phyloP scores from a whole-genome alignment of 306 rosid species.

The Parietaria judaica region DNA sequence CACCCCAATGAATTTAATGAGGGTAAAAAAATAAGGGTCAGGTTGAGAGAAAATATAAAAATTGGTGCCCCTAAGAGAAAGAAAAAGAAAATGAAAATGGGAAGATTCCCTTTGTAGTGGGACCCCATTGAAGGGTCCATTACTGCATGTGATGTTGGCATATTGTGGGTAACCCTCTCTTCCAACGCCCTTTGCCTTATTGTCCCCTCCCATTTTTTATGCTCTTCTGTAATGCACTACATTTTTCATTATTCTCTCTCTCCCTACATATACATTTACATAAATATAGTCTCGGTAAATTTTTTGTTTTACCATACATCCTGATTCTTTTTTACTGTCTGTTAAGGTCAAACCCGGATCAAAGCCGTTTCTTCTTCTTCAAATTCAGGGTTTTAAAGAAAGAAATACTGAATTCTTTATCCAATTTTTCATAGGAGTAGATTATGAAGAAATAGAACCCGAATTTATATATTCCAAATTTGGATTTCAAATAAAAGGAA shows the following conservation, averaged over 20 bases:
- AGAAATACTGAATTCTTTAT: too few relatives aligned
- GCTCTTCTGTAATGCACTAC: slow-evolving; percentile 17
- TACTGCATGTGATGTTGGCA: slow-evolving; percentile 64
- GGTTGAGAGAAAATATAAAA: neutral
- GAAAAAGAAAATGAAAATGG: slow-evolving; percentile 6
- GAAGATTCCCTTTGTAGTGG: slow-evolving; percentile 56
- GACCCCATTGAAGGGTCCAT: slow-evolving; percentile 37
- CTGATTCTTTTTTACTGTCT: neutral
- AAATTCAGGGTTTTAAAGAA: too few relatives aligned
- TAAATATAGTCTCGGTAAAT: neutral
- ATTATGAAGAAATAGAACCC: too few relatives aligned
- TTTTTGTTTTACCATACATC: slow-evolving; percentile 5
- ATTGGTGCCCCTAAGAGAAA: neutral
- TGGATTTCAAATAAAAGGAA: too few relatives aligned
- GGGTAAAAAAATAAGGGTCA: slow-evolving; percentile 3
- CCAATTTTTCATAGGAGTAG: too few relatives aligned
- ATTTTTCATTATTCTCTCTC: slow-evolving; percentile 10
- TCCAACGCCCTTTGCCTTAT: slow-evolving; percentile 25
- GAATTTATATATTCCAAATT: too few relatives aligned
- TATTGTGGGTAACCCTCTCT: slow-evolving; percentile 29
- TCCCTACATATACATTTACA: neutral
- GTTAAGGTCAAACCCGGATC: neutral
- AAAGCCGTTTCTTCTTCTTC: too few relatives aligned
- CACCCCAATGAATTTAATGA: slow-evolving; percentile 16
- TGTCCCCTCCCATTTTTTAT: slow-evolving; percentile 43